Evolutionary conservation across 2,329 filamentous ascomycete genomes (phyloP), one percentile per base, ranked within the genome.

Genomic region (Aaosphaeria arxii): DNA sequence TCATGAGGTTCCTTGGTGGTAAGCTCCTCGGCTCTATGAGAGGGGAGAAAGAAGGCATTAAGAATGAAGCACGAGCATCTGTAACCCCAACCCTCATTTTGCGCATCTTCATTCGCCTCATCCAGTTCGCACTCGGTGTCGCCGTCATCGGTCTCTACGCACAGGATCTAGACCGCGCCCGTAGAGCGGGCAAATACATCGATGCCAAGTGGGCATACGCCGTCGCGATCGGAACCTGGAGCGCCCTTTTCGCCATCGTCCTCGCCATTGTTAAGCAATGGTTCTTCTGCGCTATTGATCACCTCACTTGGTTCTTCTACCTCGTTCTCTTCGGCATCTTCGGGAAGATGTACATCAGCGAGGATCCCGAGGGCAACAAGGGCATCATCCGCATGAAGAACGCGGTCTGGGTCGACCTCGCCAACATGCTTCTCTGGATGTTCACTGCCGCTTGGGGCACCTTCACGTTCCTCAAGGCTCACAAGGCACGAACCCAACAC

Each of bases 321-420:
- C 83, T 90, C 50, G 82, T 84, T 2, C 77, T 94, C 5, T 95
- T 95, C 67, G 91, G 89, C 13, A 74, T 94, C 51, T 96, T 96
- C 66, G 91, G 85, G 46, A 84, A 80, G 59, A 83, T 92, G 77
- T 96, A 86, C 75, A 87, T 95, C 64, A 71, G 81, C 46, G 84
- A 85, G 60, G 69, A 89, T 49, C 68, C 85, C 0, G 76, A 87
- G 64, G 84, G 84, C 11, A 79, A 88, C 63, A 59, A 61, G 38
- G 84, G 79, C 43, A 79, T 92, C 48, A 73, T 77, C 56, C 80
- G 88, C 48, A 95, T 96, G 90, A 90, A 91, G 74, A 84, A 86
- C 63, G 88, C 89, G 5, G 88, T 94, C 11, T 95, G 89, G 88
- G 78, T 95, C 41, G 87, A 92, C 67, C 70, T 95, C 44, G 75